These are phyloP conservation scores for Penicillium cinerascens DNA, from an alignment of 495 filamentous ascomycete genomes.

Conservation along the genomic window DNA sequence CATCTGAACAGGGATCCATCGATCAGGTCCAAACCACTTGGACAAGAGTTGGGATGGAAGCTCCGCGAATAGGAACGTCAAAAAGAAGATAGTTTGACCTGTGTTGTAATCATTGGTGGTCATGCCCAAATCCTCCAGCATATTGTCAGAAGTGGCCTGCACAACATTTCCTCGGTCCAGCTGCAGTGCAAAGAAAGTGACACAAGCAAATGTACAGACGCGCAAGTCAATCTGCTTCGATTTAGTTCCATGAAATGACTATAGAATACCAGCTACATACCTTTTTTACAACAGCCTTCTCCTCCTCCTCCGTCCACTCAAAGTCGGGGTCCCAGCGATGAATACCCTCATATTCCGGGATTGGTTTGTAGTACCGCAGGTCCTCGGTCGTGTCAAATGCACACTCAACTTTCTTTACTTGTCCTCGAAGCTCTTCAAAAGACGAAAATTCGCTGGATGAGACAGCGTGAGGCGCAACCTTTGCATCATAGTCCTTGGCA, in stretches of 20 bases:
- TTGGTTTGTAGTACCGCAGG: conserved; percentile 53
- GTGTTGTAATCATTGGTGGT: conserved; percentile 76
- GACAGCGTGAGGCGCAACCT: conserved; percentile 6
- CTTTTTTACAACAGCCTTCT: conserved; percentile 64
- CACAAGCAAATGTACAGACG: conserved; percentile 62
- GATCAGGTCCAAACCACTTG: conserved; percentile 74
- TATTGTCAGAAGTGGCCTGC: conserved; percentile 68
- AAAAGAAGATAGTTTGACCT: conserved; percentile 68
- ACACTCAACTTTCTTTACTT: conserved; percentile 17
- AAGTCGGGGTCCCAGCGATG: conserved; percentile 75
- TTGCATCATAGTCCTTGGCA: conserved; percentile 4
- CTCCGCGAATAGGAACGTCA: conserved; percentile 64
- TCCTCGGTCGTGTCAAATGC: conserved; percentile 43
- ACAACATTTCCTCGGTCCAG: conserved; percentile 73
- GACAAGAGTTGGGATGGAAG: conserved; percentile 70
- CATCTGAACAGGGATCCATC: conserved; percentile 84
- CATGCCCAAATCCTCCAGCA: conserved; percentile 57
- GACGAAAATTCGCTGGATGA: conserved; percentile 19
- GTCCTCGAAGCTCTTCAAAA: conserved; percentile 9
- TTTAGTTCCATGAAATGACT: not conserved
- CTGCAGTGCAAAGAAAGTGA: conserved; percentile 83
- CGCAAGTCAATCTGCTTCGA: conserved; percentile 48
- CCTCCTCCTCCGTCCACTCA: conserved; percentile 67
- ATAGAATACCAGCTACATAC: conserved; percentile 26
- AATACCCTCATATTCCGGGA: conserved; percentile 60